phyloP scores from a whole-genome alignment of 192 early-diverging fungal genomes.

The Coemansia sp. region DNA sequence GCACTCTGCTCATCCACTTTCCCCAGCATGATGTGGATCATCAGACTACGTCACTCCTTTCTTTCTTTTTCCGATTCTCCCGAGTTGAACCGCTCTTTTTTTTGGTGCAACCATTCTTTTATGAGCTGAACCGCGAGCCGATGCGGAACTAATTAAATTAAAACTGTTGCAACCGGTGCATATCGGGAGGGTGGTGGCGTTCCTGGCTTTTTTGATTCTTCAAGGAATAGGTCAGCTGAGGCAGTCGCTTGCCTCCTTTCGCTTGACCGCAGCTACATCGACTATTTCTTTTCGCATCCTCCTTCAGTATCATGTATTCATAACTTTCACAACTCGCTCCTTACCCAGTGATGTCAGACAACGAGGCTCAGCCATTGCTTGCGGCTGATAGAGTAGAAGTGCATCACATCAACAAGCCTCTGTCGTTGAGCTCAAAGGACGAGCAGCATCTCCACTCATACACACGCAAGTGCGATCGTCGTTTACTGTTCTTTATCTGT shows the following conservation, averaged over 20 bases:
- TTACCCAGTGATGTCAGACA: neutral
- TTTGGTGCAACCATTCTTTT: too few relatives aligned
- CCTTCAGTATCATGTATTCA: neutral
- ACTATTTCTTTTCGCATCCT: neutral
- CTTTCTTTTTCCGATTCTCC: neutral
- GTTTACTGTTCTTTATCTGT: slow-evolving; percentile 41
- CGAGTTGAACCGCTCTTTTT: neutral
- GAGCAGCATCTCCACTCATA: slow-evolving; percentile 23
- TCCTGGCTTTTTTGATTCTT: neutral
- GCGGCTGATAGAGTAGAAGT: neutral
- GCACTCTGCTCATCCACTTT: neutral
- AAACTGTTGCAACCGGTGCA: neutral
- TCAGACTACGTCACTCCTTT: neutral
- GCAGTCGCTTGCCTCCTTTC: neutral
- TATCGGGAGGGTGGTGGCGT: neutral
- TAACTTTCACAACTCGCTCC: neutral
- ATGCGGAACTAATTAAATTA: neutral
- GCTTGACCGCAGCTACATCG: slow-evolving; percentile 2
- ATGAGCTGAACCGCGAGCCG: slow-evolving; percentile 1
- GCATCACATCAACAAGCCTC: slow-evolving; percentile 27
- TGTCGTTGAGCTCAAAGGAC: slow-evolving; percentile 30
- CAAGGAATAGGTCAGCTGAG: neutral
- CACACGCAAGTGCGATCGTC: slow-evolving; percentile 49
- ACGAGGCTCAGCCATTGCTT: slow-evolving; percentile 1
- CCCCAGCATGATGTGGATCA: neutral